These are phyloP conservation scores for Tremella mesenterica DNA, from an alignment of 768 basidiomycete species.

Conservation along the genomic window DNA sequence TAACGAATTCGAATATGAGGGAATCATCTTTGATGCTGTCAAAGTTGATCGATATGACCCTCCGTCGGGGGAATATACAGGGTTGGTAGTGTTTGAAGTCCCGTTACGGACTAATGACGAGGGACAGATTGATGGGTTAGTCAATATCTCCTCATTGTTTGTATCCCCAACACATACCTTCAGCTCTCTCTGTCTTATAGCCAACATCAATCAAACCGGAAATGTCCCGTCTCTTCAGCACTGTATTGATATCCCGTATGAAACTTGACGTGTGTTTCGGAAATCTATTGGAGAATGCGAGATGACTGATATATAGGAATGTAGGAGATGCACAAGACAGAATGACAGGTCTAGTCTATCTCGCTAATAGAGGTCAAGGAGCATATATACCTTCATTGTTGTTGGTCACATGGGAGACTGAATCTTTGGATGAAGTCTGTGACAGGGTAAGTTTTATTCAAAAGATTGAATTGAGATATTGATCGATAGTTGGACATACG, in stretches of 20 bases:
- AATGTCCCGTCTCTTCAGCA: too few species aligned
- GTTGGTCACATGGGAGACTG: constrained; percentile 29
- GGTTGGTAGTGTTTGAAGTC: constrained; percentile 25
- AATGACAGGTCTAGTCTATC: constrained; percentile 8
- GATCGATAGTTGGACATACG: neutral
- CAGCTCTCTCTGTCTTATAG: too few species aligned
- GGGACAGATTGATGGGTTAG: too few species aligned
- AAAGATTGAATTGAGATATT: neutral
- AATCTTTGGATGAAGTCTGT: constrained; percentile 18
- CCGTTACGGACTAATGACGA: constrained; percentile 13
- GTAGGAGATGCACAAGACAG: constrained; percentile 23
- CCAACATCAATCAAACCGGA: too few species aligned
- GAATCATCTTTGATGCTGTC: constrained; percentile 10
- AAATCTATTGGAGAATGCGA: neutral
- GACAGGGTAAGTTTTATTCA: constrained; percentile 18
- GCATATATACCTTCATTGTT: constrained; percentile 20
- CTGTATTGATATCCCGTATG: too few species aligned
- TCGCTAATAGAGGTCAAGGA: neutral
- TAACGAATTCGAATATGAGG: constrained; percentile 4
- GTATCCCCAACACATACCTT: too few species aligned
- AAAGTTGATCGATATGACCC: constrained; percentile 7
- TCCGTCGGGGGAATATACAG: constrained; percentile 5
- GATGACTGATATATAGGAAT: constrained; percentile 9
- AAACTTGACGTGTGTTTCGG: constrained; percentile 14
- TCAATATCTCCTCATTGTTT: too few species aligned